Evolutionary conservation across 192 early-diverging fungal species (phyloP).

Genomic region (Funneliformis mosseae): DNA sequence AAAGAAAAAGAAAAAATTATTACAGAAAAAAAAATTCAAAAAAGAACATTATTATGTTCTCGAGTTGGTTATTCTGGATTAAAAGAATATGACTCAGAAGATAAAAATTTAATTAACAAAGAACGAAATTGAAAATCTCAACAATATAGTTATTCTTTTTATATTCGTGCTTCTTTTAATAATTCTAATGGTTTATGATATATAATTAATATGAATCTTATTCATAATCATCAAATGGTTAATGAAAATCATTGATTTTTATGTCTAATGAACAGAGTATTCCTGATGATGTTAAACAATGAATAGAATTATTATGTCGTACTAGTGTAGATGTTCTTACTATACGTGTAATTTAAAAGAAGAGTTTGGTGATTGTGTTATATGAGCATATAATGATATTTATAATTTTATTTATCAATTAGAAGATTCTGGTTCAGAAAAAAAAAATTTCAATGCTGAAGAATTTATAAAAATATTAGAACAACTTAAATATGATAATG

Average conservation of each 20-base stretch:
- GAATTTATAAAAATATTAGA: constrained; percentile 5
- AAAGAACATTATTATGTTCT: constrained; percentile 9
- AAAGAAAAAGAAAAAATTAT: neutral
- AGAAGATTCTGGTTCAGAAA: neutral
- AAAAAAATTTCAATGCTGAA: neutral
- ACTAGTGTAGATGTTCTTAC: neutral
- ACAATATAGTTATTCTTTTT: neutral
- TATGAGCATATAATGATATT: constrained; percentile 11
- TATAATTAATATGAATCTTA: too few species aligned
- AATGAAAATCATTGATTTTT: constrained; percentile 4
- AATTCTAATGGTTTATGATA: too few species aligned
- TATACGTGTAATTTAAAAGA: neutral
- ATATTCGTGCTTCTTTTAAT: neutral
- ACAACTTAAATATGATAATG: neutral
- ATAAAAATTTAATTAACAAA: neutral
- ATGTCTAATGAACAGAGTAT: neutral
- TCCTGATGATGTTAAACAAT: neutral
- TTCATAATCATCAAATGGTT: too few species aligned
- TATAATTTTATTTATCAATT: constrained; percentile 14
- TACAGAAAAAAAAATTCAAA: neutral
- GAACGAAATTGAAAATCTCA: too few species aligned
- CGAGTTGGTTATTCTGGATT: neutral
- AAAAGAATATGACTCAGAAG: neutral
- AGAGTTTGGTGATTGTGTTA: constrained; percentile 16
- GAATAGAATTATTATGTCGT: constrained; percentile 5